These are phyloP conservation scores for Xanthoconium purpureum DNA, from an alignment of 768 basidiomycete genomes.

Conservation along the genomic window DNA sequence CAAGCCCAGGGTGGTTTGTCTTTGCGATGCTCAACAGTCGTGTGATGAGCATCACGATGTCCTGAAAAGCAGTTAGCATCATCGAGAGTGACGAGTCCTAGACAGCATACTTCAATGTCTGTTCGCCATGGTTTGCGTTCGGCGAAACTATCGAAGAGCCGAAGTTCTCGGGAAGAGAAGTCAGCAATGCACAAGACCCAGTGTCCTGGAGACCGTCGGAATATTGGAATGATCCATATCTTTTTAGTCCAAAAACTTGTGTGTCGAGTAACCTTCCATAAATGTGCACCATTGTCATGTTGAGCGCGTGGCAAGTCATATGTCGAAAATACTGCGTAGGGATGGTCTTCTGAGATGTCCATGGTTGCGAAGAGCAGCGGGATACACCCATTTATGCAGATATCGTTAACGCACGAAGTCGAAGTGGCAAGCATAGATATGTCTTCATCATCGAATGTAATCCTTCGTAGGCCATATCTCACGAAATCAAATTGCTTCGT, in stretches of 20 bases:
- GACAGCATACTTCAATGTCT: neutral
- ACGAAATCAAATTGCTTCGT: too few species aligned
- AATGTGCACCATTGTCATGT: neutral
- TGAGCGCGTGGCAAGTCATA: neutral
- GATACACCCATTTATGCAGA: neutral
- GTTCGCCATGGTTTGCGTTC: neutral
- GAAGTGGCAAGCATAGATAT: neutral
- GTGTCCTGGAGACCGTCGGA: neutral
- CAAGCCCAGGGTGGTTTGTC: neutral
- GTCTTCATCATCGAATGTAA: neutral
- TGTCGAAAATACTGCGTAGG: neutral
- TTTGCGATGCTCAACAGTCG: neutral
- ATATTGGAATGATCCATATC: neutral
- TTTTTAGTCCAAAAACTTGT: slow-evolving; percentile 30
- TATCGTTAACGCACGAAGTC: neutral
- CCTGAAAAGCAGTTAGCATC: neutral
- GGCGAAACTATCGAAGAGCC: neutral
- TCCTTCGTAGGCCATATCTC: too few species aligned
- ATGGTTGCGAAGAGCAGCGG: neutral
- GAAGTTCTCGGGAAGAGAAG: neutral
- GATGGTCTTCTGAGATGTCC: too few species aligned
- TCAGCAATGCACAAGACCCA: neutral
- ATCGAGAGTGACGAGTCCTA: neutral
- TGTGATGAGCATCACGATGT: neutral
- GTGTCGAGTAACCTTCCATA: neutral